A percentile compares a stretch with the other conserved stretches of the same genome.
phyloP scores from a whole-genome alignment of 768 basidiomycete species.

The Amanita pseudoporphyria region DNA sequence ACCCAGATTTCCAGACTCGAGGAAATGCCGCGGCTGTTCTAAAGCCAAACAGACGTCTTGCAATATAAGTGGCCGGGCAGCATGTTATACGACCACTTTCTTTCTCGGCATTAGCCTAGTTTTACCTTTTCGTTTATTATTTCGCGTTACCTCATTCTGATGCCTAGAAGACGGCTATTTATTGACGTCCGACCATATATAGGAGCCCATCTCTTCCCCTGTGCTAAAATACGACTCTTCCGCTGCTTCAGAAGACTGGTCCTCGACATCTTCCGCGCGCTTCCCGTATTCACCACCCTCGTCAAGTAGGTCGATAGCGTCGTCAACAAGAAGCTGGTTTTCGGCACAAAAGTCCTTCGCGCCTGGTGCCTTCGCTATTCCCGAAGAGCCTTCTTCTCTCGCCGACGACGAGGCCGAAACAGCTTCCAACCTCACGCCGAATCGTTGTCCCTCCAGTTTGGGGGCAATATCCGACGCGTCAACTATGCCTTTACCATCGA shows the following conservation, averaged over 20 bases:
- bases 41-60: conserved; percentile 3
- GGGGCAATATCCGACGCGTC: conserved; percentile 15
- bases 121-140: conserved; percentile 1
- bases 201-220: conserved; percentile 20
- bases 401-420: neutral
- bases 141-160: conserved; percentile 2
- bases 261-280: conserved; percentile 16
- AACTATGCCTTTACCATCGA: conserved; percentile 15
- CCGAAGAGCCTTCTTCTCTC: conserved; percentile 1
- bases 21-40: neutral
- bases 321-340: neutral
- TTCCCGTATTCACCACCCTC: conserved; percentile 13
- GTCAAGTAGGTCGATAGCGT: conserved; percentile 9
- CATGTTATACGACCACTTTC: neutral
- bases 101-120: conserved; percentile 1
- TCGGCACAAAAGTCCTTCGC: conserved; percentile 5
- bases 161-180: conserved; percentile 6
- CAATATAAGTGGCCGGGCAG: neutral
- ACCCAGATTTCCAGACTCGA: neutral
- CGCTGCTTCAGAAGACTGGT: conserved; percentile 24
- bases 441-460: neutral
- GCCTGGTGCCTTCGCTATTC: conserved; percentile 9
- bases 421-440: neutral
- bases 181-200: conserved; percentile 6
- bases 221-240: conserved; percentile 24